Base-by-base conservation (phyloP, 1,139 yeast species). In the Arxiozyma slooffiae region DNA sequence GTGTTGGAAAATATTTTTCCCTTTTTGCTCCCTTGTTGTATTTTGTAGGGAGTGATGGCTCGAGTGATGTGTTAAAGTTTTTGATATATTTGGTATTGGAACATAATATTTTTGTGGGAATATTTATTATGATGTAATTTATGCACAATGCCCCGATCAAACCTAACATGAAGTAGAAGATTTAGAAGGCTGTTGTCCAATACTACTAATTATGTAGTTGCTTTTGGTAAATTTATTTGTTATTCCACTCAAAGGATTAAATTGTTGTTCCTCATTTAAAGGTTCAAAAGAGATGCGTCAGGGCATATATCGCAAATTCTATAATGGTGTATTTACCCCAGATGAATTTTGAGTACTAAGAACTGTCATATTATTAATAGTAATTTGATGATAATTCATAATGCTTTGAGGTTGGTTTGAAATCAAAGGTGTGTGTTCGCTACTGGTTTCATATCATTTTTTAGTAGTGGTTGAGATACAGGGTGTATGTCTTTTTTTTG, bases 41-140 rank as follows among this genome's bases (percentile, higher is more conserved):
- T 30, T 16, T 26, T 7, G 11, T 18, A 7, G 38, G 16, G 11
- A 14, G 20, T 4, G 36, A 14, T 6, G 14, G n/a, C 14, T 14
- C 23, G 11, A 38, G 45, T 8, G 24, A 20, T 6, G n/a, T 9
- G n/a, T 9, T 20, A 42, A 42, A 4, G 30, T 38, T 34, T 42
- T 22, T 11, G 45, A 20, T 34, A 42, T 42, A 20, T 16, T 42
- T 16, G 34, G 45, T 4, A 42, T 42, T 14, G 39, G 16, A 8
- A 23, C 34, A 20, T 38, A 36, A 37, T 44, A 21, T 44, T 44
- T 39, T n/a, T 44, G 46, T 17, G 39, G 45, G 20, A 42, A 16
- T 14, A 22, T 18, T 42, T 30, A 11, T 11, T 26, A 26, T 34
- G 38, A 21, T 20, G 24, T 26, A 9, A 21, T 42, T 42, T 42